Evolutionary conservation across 768 basidiomycete genomes (phyloP).

Genomic region (Lentinula detonsa): DNA sequence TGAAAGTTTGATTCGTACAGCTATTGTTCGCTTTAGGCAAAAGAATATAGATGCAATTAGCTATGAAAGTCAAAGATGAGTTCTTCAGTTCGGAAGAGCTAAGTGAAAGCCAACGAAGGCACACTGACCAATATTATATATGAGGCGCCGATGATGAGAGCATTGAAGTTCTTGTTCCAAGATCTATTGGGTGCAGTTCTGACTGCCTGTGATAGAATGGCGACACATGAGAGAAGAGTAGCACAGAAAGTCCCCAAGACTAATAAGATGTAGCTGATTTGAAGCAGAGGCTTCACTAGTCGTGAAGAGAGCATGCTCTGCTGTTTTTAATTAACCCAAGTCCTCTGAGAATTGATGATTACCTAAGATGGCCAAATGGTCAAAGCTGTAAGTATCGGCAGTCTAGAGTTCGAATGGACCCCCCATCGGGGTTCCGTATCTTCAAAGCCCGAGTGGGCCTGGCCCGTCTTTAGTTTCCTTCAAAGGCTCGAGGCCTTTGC

Average conservation of each 20-base stretch:
- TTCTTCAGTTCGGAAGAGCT: not conserved
- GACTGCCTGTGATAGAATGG: constrained; percentile 67
- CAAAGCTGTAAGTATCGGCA: not conserved
- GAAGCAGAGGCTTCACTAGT: constrained; percentile 44
- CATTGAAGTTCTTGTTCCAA: constrained; percentile 62
- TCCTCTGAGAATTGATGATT: not conserved
- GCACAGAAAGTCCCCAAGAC: constrained; percentile 45
- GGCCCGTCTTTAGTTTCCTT: not conserved
- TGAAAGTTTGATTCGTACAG: constrained; percentile 58
- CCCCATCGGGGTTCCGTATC: not conserved
- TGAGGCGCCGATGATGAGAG: constrained; percentile 61
- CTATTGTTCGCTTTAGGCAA: constrained; percentile 64
- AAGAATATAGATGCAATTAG: constrained; percentile 51
- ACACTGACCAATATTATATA: constrained; percentile 61
- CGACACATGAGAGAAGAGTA: constrained; percentile 55
- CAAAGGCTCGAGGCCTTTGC: not conserved
- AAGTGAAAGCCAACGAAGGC: not conserved
- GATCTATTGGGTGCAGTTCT: constrained; percentile 50
- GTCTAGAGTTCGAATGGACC: not conserved
- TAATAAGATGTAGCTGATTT: constrained; percentile 46
- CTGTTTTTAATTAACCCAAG: not conserved
- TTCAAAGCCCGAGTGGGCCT: not conserved
- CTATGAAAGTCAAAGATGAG: constrained; percentile 26
- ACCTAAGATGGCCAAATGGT: not conserved
- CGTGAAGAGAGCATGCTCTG: constrained; percentile 32